Evolutionary conservation across 768 basidiomycete genomes (phyloP), one percentile per base, ranked within the genome.

Genomic region (Suillus hirtellus): DNA sequence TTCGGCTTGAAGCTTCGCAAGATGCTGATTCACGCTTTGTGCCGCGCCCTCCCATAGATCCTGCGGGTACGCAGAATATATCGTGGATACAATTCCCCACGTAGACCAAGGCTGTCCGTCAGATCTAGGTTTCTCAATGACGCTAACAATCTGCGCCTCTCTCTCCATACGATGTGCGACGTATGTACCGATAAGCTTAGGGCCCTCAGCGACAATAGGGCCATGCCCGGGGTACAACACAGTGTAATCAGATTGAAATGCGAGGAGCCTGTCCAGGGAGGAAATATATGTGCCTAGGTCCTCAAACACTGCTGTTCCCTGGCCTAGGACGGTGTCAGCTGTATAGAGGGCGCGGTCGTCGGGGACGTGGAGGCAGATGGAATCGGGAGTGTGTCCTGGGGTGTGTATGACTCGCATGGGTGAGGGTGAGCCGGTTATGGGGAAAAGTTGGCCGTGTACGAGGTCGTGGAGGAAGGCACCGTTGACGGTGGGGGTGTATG

Each of bases 361-460:
- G 0, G 84, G 80, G 59, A 95, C 78, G 61, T 88, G 78, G 44
- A 98, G 78, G 56, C 82, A 88, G 70, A 97, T 83, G 3, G 93
- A 95, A 73, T 99, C 96, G 53, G 78, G 69, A 0, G 96, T 98
- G 68, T 98, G 96, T 0, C 96, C 96, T 0, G 96, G 96, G 0
- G 93, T 89, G 71, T 93, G 88, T 0, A 98, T 69, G 27, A 97
- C 85, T 31, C 81, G 81, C 11, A 97, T 81, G 19, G 78, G 68
- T 1, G 66, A 24, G n/a, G 49, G 52, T 40, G 71, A 66, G 9
- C 50, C 53, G 4, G 78, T 72, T 34, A 83, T 71, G 17, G 73
- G 62, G 44, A 92, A 70, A 2, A 74, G 70, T 70, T 93, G 89
- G 0, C 74, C 76, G 61, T 92, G 84, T 47, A 70, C 66, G 15